A percentile compares a stretch with the other conserved stretches of the same genome.
Evolutionary conservation across 2,329 filamentous ascomycete species (phyloP).

Genomic region (Cucurbitaria berberidis): DNA sequence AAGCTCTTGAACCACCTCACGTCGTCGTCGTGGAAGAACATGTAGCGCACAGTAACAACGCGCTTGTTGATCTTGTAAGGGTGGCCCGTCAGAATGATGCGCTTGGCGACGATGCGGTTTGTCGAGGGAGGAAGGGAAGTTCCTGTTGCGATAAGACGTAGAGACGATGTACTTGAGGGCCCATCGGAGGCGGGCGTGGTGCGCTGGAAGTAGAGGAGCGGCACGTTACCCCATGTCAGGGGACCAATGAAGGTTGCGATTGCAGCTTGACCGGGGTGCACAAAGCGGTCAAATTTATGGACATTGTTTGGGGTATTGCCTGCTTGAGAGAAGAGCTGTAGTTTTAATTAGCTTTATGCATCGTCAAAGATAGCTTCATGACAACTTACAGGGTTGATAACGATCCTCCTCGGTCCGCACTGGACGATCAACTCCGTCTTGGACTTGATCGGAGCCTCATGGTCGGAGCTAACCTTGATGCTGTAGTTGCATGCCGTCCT

Average conservation of each 20-base stretch:
- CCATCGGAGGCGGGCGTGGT: conserved; percentile 36
- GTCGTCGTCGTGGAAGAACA: conserved; percentile 98
- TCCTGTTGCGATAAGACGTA: conserved; percentile 83
- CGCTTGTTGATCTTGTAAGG: conserved; percentile 99
- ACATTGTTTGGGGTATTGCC: conserved; percentile 95
- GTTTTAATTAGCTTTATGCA: conserved; percentile 1
- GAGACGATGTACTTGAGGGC: conserved; percentile 37
- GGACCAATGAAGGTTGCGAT: conserved; percentile 91
- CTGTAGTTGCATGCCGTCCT: conserved; percentile 84
- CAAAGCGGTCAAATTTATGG: conserved; percentile 91
- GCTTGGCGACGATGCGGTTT: conserved; percentile 85
- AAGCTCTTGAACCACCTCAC: conserved; percentile 98
- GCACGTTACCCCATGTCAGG: conserved; percentile 90
- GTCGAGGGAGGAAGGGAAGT: conserved; percentile 80
- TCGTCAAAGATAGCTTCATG: neutral
- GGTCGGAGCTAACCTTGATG: conserved; percentile 81
- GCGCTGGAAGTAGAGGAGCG: conserved; percentile 84
- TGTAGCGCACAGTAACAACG: conserved; percentile 95
- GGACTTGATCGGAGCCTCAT: conserved; percentile 77
- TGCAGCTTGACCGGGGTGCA: conserved; percentile 88
- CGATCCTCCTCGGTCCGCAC: conserved; percentile 83
- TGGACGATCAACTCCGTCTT: conserved; percentile 94
- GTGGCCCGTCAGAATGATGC: conserved; percentile 91
- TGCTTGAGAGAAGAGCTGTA: conserved; percentile 76
- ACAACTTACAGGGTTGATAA: conserved; percentile 72